phyloP scores from a whole-genome alignment of 2,329 filamentous ascomycete genomes.

The Cordyceps javanica region DNA sequence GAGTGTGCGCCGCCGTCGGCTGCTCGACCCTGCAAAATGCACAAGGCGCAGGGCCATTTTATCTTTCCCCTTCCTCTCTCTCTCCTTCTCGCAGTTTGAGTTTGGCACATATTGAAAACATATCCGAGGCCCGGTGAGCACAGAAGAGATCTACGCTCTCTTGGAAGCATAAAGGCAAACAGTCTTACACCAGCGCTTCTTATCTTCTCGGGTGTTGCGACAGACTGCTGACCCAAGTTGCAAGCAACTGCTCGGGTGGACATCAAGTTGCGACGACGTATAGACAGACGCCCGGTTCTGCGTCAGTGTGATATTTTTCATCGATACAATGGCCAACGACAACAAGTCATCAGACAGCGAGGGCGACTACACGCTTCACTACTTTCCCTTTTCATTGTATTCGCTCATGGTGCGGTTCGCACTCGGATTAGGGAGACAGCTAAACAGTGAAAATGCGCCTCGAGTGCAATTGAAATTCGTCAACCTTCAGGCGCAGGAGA shows the following conservation, averaged over 20 bases:
- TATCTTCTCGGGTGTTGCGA: no score
- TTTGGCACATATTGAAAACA: neutral
- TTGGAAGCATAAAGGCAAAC: neutral
- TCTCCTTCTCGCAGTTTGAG: no score
- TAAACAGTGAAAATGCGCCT: conserved; percentile 22
- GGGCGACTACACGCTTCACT: conserved; percentile 23
- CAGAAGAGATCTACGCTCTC: neutral
- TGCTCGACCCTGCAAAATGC: neutral
- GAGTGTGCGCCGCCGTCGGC: neutral
- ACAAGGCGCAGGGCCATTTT: conserved; percentile 1
- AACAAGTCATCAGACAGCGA: neutral
- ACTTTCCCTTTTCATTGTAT: conserved; percentile 26
- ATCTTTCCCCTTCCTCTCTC: no score
- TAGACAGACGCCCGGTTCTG: neutral
- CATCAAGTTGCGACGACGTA: neutral
- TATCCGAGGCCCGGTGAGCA: no score
- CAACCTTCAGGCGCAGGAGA: conserved; percentile 22
- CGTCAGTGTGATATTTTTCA: neutral
- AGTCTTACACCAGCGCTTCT: neutral
- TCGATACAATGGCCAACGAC: conserved; percentile 1
- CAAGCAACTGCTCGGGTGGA: neutral
- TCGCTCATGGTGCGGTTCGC: conserved; percentile 26
- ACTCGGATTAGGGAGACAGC: conserved; percentile 20
- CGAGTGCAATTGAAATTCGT: conserved; percentile 21
- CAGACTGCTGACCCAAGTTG: neutral